A percentile compares a stretch with the other conserved stretches of the same genome.
Evolutionary conservation across 305 asterid species (phyloP).

Genomic region (Fraxinus paxiana): DNA sequence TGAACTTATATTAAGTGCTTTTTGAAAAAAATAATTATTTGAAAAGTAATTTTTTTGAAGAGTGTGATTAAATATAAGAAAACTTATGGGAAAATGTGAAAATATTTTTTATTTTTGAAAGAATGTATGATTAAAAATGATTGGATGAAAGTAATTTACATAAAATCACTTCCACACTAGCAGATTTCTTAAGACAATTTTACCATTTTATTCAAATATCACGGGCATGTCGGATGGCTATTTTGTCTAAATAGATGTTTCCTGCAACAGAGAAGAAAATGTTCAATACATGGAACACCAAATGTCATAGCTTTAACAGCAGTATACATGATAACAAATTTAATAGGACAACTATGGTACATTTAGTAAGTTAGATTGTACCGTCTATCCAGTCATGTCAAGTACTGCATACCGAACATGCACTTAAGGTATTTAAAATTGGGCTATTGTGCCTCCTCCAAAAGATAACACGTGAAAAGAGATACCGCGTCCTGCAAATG

Average conservation of each 20-base stretch:
- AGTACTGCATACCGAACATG: neutral
- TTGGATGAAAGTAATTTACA: too few species aligned
- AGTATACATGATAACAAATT: constrained; percentile 9
- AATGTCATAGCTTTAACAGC: constrained; percentile 5
- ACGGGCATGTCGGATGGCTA: neutral
- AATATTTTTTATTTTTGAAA: too few species aligned
- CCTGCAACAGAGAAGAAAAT: constrained; percentile 15
- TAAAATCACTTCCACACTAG: neutral
- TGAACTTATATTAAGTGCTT: too few species aligned
- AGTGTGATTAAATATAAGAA: too few species aligned
- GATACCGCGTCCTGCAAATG: constrained; percentile 74
- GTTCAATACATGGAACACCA: neutral
- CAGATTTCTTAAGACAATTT: neutral
- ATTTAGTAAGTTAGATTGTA: neutral
- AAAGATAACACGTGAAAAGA: constrained; percentile 54
- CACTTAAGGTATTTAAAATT: neutral
- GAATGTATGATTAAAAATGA: too few species aligned
- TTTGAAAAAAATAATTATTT: too few species aligned
- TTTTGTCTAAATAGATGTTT: neutral
- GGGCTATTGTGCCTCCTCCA: constrained; percentile 40
- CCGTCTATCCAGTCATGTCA: neutral
- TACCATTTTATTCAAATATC: neutral
- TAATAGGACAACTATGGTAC: neutral
- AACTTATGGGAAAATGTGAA: too few species aligned
- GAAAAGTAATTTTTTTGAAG: too few species aligned